Conservation (phyloP, 805 yeast genomes). For the Starmerella ratchasimensis region DNA sequence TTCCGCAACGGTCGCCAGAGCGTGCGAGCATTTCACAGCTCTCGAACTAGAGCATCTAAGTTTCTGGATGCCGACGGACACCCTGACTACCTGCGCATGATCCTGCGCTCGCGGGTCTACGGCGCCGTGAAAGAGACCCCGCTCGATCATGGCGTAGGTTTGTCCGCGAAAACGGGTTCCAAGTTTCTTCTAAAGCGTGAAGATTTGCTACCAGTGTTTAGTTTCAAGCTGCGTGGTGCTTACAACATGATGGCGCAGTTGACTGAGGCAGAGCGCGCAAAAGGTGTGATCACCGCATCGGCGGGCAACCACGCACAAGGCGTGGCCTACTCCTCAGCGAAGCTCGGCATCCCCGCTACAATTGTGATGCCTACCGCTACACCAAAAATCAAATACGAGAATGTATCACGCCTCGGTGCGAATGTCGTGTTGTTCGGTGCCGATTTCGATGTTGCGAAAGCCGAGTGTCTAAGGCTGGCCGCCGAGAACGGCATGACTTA, state of each 20-base stretch:
- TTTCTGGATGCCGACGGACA: slow-evolving; percentile 32
- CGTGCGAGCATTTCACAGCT: slow-evolving; percentile 1
- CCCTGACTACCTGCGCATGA: slow-evolving; percentile 89
- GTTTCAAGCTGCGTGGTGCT: slow-evolving; percentile 94
- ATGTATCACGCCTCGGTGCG: slow-evolving; percentile 84
- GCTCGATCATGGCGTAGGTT: slow-evolving; percentile 54
- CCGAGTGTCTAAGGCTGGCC: slow-evolving; percentile 65
- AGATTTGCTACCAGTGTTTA: slow-evolving; percentile 86
- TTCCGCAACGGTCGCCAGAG: background rate
- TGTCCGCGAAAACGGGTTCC: slow-evolving; percentile 63
- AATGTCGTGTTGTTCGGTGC: slow-evolving; percentile 88
- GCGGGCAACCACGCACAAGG: slow-evolving; percentile 99
- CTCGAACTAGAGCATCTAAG: background rate
- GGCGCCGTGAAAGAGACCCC: slow-evolving; percentile 92
- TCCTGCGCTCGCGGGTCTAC: slow-evolving; percentile 82
- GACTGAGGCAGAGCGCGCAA: slow-evolving; percentile 40
- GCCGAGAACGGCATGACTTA: slow-evolving; percentile 62
- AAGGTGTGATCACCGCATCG: slow-evolving; percentile 93
- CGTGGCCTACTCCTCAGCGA: slow-evolving; percentile 82
- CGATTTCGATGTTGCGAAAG: slow-evolving; percentile 89
- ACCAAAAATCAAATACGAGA: slow-evolving; percentile 84
- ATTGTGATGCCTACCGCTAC: slow-evolving; percentile 98
- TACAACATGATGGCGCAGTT: slow-evolving; percentile 91
- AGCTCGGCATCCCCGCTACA: slow-evolving; percentile 79
- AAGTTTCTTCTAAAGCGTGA: slow-evolving; percentile 76